These are phyloP conservation scores for Viola pubescens DNA, from an alignment of 441 rosid genomes.

Conservation along the genomic window DNA sequence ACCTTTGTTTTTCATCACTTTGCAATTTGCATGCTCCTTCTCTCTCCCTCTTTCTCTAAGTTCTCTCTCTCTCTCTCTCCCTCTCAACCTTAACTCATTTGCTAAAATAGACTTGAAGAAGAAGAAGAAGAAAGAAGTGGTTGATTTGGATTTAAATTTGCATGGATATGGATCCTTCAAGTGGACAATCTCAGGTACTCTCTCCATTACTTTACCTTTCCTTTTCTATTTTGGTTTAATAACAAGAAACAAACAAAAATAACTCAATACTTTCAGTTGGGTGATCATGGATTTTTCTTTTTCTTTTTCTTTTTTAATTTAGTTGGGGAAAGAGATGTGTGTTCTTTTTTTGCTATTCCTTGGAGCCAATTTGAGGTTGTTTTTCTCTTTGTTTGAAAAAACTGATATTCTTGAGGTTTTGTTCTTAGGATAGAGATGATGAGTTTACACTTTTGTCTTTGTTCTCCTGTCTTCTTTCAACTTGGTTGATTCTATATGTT, in stretches of 20 bases:
- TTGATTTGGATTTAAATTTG: constrained; percentile 17
- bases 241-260: too few relatives aligned
- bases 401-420: not conserved
- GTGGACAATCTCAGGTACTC: constrained; percentile 40
- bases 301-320: not conserved
- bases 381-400: too few relatives aligned
- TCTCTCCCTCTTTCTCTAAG: not conserved
- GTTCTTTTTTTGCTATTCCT: too few relatives aligned
- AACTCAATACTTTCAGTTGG: not conserved
- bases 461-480: not conserved
- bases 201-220: constrained; percentile 4
- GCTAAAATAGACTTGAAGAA: not conserved
- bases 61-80: constrained; percentile 11
- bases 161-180: constrained; percentile 56
- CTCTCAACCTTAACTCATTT: not conserved
- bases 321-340: too few relatives aligned
- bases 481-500: not conserved
- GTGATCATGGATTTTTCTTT: not conserved
- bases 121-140: not conserved
- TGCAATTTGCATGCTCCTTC: not conserved
- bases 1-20: constrained; percentile 1
- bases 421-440: not conserved
- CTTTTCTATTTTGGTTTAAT: not conserved
- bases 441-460: not conserved
- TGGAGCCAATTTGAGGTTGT: too few relatives aligned